These are phyloP conservation scores for Camelina sativa DNA, from an alignment of 345 rosid genomes.

Conservation along the genomic window DNA sequence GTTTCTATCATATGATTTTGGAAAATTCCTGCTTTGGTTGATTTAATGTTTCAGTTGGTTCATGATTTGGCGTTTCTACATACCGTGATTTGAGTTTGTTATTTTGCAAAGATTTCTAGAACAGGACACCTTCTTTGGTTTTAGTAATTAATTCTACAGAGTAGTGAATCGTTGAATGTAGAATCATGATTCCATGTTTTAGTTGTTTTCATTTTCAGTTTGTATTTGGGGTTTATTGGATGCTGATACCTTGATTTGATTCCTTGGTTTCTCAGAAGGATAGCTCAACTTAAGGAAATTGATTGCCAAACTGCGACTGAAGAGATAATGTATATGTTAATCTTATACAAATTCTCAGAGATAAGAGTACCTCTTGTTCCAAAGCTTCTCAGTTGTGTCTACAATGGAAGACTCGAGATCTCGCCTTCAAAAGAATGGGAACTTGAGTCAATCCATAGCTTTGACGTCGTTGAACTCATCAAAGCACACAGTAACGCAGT, in stretches of 20 bases:
- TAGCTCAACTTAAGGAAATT: constrained; percentile 66
- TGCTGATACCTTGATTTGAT: not conserved
- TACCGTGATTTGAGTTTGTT: no score
- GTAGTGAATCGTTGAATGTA: no score
- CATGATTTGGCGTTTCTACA: no score
- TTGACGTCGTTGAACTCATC: constrained; percentile 72
- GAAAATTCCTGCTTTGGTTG: not conserved
- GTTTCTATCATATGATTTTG: not conserved
- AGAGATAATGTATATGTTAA: constrained; percentile 85
- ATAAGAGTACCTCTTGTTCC: constrained; percentile 86
- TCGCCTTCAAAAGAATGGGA: constrained; percentile 89
- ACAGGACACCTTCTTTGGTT: no score
- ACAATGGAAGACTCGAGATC: constrained; percentile 80
- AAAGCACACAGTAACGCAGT: constrained; percentile 70
- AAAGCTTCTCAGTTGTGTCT: constrained; percentile 75
- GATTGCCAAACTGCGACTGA: constrained; percentile 65
- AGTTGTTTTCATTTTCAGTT: not conserved
- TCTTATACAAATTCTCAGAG: constrained; percentile 84
- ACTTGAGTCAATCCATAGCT: constrained; percentile 70
- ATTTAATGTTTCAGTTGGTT: not conserved
- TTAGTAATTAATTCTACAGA: no score
- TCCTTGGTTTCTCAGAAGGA: constrained; percentile 53
- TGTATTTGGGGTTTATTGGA: not conserved
- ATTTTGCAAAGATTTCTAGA: no score
- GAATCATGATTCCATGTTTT: not conserved